These are phyloP conservation scores for Amylocarpus encephaloides DNA, from an alignment of 2,329 filamentous ascomycete species.

Conservation along the genomic window DNA sequence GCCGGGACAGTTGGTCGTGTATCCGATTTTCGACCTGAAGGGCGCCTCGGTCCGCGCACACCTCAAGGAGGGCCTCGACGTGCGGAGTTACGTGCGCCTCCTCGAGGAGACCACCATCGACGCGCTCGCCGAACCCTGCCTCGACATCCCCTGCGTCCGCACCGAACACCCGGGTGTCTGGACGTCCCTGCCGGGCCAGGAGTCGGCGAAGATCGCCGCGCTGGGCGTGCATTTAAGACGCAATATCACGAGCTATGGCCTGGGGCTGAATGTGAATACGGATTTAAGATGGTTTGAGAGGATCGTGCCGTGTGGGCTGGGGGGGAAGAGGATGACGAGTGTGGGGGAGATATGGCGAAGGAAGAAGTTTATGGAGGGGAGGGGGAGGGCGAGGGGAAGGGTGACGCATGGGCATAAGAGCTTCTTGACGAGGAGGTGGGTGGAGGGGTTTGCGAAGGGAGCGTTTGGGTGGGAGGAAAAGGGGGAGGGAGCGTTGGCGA, in stretches of 20 bases:
- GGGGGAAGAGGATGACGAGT: conserved; percentile 73
- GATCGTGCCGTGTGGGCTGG: conserved; percentile 86
- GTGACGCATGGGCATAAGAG: too few species aligned
- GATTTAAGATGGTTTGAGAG: conserved; percentile 59
- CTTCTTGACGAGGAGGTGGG: too few species aligned
- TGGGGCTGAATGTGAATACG: conserved; percentile 71
- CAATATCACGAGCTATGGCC: conserved; percentile 76
- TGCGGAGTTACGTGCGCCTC: conserved; percentile 69
- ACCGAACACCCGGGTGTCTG: conserved; percentile 14
- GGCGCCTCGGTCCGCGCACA: background rate
- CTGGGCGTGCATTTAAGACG: conserved; percentile 86
- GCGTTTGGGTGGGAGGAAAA: background rate
- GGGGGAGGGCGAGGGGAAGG: too few species aligned
- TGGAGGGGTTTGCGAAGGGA: too few species aligned
- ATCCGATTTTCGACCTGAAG: conserved; percentile 79
- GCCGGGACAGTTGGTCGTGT: conserved; percentile 87
- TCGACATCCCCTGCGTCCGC: background rate
- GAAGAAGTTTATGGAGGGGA: too few species aligned
- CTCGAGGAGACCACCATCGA: conserved; percentile 72
- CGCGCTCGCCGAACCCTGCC: conserved; percentile 40
- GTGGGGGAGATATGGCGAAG: conserved; percentile 35
- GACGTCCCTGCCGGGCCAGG: background rate
- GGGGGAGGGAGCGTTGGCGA: too few species aligned
- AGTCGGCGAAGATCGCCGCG: conserved; percentile 69
- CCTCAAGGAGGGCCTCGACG: conserved; percentile 42